Evolutionary conservation across 768 basidiomycete species (phyloP).

Genomic region (Cubamyces sp.): DNA sequence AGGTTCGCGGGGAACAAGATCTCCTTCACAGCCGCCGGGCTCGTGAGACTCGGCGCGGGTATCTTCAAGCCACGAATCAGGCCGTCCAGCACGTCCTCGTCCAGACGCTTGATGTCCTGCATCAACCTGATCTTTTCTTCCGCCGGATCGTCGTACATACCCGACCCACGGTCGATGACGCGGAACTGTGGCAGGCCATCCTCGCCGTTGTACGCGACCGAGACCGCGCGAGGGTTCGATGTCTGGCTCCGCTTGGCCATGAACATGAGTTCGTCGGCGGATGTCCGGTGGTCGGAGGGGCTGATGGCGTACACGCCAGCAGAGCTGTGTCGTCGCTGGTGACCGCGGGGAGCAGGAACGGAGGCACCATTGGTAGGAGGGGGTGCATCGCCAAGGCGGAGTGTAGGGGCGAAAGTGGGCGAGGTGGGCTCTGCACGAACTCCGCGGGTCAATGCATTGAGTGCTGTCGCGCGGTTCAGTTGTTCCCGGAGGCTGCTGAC

Average conservation of each 20-base stretch:
- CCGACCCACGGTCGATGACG: conserved; percentile 62
- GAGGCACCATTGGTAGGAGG: conserved; percentile 45
- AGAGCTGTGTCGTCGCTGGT: conserved; percentile 86
- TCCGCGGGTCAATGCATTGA: conserved; percentile 82
- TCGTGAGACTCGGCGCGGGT: conserved; percentile 85
- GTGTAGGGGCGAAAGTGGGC: conserved; percentile 82
- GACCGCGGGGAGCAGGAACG: conserved; percentile 49
- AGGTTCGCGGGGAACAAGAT: conserved; percentile 99
- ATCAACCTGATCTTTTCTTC: conserved; percentile 96
- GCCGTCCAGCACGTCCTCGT: conserved; percentile 92
- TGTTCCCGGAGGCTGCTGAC: conserved; percentile 93
- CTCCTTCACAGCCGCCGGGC: conserved; percentile 94
- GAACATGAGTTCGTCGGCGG: conserved; percentile 77
- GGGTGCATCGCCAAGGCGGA: conserved; percentile 59
- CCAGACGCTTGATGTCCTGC: conserved; percentile 86
- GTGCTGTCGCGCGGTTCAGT: conserved; percentile 92
- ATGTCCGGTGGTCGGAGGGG: conserved; percentile 67
- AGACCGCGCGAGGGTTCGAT: conserved; percentile 80
- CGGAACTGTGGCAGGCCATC: conserved; percentile 72
- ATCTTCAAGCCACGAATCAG: conserved; percentile 92
- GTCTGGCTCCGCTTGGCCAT: conserved; percentile 73
- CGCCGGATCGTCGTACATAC: conserved; percentile 86
- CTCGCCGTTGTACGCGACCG: conserved; percentile 85
- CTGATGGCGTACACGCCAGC: conserved; percentile 73
- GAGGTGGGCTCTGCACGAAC: conserved; percentile 73